Evolutionary conservation across 495 filamentous ascomycete genomes (phyloP), one percentile per base, ranked within the genome.

Genomic region (Daldinia vernicosa): DNA sequence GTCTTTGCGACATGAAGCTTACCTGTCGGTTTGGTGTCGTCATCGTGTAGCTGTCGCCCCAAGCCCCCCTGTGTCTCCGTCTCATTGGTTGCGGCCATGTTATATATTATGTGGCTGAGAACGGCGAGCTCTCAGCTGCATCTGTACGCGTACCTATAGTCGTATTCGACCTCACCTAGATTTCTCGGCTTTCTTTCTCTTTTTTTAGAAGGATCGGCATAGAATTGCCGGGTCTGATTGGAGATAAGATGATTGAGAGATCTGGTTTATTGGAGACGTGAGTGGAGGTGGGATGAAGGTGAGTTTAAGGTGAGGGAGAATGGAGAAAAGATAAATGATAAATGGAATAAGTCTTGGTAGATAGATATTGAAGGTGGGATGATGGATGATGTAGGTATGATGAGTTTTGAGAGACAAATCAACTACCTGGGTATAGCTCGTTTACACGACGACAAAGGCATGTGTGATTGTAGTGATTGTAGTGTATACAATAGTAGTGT

Each of bases 321-420:
- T 45, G 39, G 22, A 60, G 37, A 60, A 32, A 37, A 45, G 22
- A 39, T 8, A 43, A 27, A 51, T 33, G 53, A 47, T 57, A 53
- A 52, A 17, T 62, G 5, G 57, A 27, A 47, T 47, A 53, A 17
- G 55, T 4, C 1, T 19, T 19, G 11, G 3, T 15, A 39, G n/a
- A 19, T 15, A 39, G n/a, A 19, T 60, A 57, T 60, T 51, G 3
- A 58, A 53, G 45, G 59, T 67, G 58, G 50, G 43, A 67, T 72
- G 69, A 72, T 67, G 50, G 43, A 67, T 72, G 69, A 72, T 67
- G 63, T 68, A 65, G 60, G 26, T 67, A 71, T 71, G 69, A 71
- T 72, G 60, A 33, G 14, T 56, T 37, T n/a, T 67, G 32, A 43
- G 59, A 56, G 56, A 26, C 26, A 39, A 50, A 47, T 61, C 1